Evolutionary conservation across 1,284 basidiomycete genomes (phyloP).

Genomic region (Termitomyces sp.): DNA sequence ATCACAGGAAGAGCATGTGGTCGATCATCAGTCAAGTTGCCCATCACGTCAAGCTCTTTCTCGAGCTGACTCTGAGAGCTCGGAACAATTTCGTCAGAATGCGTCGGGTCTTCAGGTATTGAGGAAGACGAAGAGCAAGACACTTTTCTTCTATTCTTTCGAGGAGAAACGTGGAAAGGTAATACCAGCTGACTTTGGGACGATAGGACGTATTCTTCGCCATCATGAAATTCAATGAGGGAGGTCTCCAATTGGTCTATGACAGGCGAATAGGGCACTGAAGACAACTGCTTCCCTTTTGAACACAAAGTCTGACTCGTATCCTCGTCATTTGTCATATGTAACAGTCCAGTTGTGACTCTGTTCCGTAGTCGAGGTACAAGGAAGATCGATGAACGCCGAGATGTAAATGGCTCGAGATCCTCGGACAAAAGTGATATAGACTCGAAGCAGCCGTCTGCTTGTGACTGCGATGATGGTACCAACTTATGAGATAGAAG

Average conservation of each 20-base stretch:
- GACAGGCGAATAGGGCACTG: background rate
- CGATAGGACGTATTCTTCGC: slow-evolving; percentile 14
- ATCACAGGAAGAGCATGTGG: background rate
- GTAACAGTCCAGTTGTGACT: background rate
- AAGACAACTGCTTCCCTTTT: background rate
- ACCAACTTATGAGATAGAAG: slow-evolving; percentile 10
- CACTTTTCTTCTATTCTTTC: slow-evolving; percentile 4
- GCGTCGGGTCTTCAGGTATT: background rate
- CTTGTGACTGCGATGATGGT: slow-evolving; percentile 23
- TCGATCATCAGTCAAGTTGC: slow-evolving; percentile 5
- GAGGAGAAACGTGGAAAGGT: slow-evolving; percentile 16
- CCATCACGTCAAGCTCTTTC: slow-evolving; percentile 16
- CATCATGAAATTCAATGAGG: slow-evolving; percentile 7
- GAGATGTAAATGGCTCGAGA: background rate
- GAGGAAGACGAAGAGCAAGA: slow-evolving; percentile 2
- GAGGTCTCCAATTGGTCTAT: background rate
- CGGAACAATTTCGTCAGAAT: slow-evolving; percentile 19
- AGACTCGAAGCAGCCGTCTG: slow-evolving; percentile 4
- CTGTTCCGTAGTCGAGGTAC: background rate
- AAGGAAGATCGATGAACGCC: background rate
- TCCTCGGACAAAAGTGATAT: background rate
- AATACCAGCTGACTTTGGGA: slow-evolving; percentile 20
- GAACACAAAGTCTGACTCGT: background rate
- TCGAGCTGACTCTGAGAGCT: slow-evolving; percentile 27
- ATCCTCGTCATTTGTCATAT: background rate